phyloP scores from a whole-genome alignment of 1,284 basidiomycete genomes.

The Cerioporus squamosus region DNA sequence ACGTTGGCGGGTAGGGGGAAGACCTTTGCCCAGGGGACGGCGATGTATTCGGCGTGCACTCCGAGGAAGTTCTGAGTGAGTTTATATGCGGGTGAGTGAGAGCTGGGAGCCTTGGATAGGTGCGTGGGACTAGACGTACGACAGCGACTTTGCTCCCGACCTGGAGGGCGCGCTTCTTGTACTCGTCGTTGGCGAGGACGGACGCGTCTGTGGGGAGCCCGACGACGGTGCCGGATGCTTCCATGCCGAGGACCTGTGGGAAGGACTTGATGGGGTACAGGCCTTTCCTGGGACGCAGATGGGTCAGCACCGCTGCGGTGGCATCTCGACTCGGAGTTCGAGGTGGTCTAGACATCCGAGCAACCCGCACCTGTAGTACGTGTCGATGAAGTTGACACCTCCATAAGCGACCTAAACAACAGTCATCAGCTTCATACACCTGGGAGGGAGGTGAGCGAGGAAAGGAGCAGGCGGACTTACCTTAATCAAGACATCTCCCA shows the following conservation, averaged over 20 bases:
- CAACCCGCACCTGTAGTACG: conserved; percentile 61
- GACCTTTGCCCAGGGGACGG: conserved; percentile 67
- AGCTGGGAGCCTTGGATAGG: conserved; percentile 43
- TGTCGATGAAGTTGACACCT: conserved; percentile 92
- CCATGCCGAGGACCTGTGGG: conserved; percentile 65
- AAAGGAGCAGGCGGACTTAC: conserved; percentile 37
- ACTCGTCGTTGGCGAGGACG: conserved; percentile 39
- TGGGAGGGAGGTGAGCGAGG: no score
- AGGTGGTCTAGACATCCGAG: no score
- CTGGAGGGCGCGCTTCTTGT: conserved; percentile 42
- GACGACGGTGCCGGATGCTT: conserved; percentile 61
- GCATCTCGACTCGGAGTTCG: no score
- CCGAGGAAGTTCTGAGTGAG: conserved; percentile 34
- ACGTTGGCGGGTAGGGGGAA: conserved; percentile 65
- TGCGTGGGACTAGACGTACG: conserved; percentile 31
- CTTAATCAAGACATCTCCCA: conserved; percentile 81
- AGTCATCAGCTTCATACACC: no score
- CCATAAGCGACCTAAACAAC: conserved; percentile 59
- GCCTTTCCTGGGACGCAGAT: conserved; percentile 31
- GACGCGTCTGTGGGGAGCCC: conserved; percentile 47
- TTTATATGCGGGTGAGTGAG: neutral
- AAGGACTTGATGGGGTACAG: conserved; percentile 44
- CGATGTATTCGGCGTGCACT: conserved; percentile 78
- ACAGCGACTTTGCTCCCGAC: conserved; percentile 51
- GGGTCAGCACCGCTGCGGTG: neutral